Evolutionary conservation across 2,329 filamentous ascomycete genomes (phyloP).

Genomic region (Talaromyces sp.): DNA sequence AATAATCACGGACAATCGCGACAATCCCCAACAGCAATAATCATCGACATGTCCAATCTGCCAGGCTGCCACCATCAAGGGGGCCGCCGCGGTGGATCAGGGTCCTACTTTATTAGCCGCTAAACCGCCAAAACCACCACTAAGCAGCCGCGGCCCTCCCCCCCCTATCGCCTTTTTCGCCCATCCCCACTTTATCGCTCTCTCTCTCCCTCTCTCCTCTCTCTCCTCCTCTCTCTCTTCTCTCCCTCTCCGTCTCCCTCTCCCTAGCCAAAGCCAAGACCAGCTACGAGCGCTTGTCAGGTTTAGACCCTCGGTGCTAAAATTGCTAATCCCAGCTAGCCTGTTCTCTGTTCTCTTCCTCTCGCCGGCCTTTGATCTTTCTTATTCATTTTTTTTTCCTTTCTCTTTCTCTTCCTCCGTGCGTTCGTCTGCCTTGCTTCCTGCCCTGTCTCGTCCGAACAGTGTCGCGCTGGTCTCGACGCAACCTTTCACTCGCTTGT

Average conservation of each 20-base stretch:
- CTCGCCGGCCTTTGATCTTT: background rate
- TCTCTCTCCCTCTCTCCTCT: background rate
- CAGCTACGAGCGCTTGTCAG: background rate
- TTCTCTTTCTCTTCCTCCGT: background rate
- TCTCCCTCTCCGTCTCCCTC: background rate
- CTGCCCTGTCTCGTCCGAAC: background rate
- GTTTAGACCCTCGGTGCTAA: background rate
- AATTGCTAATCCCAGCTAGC: background rate
- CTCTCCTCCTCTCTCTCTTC: background rate
- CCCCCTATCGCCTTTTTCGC: background rate
- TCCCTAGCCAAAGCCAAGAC: background rate
- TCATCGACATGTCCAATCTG: too few species aligned
- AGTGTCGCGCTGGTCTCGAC: slow-evolving; percentile 12
- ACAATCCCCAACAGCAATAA: too few species aligned
- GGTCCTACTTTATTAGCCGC: background rate
- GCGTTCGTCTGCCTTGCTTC: background rate
- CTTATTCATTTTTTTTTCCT: background rate
- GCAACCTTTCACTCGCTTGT: slow-evolving; percentile 2
- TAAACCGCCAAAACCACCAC: background rate
- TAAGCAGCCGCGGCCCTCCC: background rate
- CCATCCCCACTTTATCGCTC: too few species aligned
- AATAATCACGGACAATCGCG: too few species aligned
- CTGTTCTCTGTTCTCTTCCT: background rate
- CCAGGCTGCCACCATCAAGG: too few species aligned
- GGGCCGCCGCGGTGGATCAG: too few species aligned